Evolutionary conservation across 2,329 filamentous ascomycete genomes (phyloP), one percentile per base, ranked within the genome.

Genomic region (Fusarium globosum): DNA sequence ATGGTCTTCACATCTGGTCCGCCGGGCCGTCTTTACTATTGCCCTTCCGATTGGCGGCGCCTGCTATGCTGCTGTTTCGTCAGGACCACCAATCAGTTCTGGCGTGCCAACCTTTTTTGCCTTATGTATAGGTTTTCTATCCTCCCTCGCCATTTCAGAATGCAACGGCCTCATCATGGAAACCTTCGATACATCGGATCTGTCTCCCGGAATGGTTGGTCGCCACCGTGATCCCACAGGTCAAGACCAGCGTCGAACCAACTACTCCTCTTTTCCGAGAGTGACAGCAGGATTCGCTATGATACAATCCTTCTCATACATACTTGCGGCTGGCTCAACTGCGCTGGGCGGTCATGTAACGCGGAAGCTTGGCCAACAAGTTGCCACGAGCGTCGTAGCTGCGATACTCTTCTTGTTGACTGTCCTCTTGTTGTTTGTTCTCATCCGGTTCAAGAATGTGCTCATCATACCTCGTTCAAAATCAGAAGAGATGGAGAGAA

Each of bases 81-180:
- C 85, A 7, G 92, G 93, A 0, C 88, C 88, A 3, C 87, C 88
- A 4, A 81, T 90, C 28, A 89, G 88, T 60, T 87, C 89, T 62
- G 86, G 87, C n/a, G 83, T 91, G 2, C 93, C 93, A 7, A 90
- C 91, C 8, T 79, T 91, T 6, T 90, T 94, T 73, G 91, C 92
- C 1, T 88, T 87, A 2, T 79, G 90, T 8, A 87, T 94, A 20
- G 92, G 92, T 1, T 94, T 94, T 75, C 83, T 94, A 10, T 92
- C 91, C 4, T 91, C 90, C 58, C 87, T 96, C 15, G 93, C 92
- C 3, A 90, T 94, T 51, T 89, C 93, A 6, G 93, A 95, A 81
- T 94, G 93, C 80, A 89, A 92, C 72, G 92, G 93, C 2, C 83
- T 95, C 38, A 88, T 95, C 79, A 95, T 95, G 93, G 93, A 95